Evolutionary conservation across 1,284 basidiomycete species (phyloP).

Genomic region (Tetrapyrgos nigripes): DNA sequence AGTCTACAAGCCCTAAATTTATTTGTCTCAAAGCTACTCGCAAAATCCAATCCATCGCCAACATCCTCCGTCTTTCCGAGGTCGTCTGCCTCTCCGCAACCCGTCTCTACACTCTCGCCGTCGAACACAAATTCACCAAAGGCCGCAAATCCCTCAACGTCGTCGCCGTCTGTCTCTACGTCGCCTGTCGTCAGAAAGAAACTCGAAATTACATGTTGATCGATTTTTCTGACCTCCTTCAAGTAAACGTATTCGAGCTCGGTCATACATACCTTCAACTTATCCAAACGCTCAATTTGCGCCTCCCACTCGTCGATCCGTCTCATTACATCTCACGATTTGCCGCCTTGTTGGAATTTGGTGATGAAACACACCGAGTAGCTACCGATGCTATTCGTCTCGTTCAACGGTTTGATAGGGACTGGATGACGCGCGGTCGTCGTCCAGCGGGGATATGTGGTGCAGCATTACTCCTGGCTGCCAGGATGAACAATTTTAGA

Average conservation of each 20-base stretch:
- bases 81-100: conserved; percentile 84
- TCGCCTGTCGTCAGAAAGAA: conserved; percentile 92
- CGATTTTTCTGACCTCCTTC: conserved; percentile 93
- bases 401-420: conserved; percentile 93
- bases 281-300: conserved; percentile 88
- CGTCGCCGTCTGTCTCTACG: conserved; percentile 94
- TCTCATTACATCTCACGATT: conserved; percentile 98
- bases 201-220: conserved; percentile 96
- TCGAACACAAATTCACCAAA: conserved; percentile 94
- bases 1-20: background rate
- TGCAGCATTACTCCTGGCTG: conserved; percentile 93
- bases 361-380: conserved; percentile 91
- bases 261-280: conserved; percentile 97
- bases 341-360: conserved; percentile 96
- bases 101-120: conserved; percentile 91
- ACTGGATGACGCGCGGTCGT: conserved; percentile 97
- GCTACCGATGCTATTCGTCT: conserved; percentile 94
- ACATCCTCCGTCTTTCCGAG: conserved; percentile 80
- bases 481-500: conserved; percentile 98
- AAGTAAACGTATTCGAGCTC: conserved; percentile 97
- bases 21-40: conserved; percentile 64
- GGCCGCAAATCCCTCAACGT: conserved; percentile 94
- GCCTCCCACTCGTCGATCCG: conserved; percentile 91
- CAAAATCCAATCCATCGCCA: conserved; percentile 84
- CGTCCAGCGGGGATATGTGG: conserved; percentile 98